Evolutionary conservation across 2,329 filamentous ascomycete species (phyloP), one percentile per base, ranked within the genome.

Genomic region (Colletotrichum musae): DNA sequence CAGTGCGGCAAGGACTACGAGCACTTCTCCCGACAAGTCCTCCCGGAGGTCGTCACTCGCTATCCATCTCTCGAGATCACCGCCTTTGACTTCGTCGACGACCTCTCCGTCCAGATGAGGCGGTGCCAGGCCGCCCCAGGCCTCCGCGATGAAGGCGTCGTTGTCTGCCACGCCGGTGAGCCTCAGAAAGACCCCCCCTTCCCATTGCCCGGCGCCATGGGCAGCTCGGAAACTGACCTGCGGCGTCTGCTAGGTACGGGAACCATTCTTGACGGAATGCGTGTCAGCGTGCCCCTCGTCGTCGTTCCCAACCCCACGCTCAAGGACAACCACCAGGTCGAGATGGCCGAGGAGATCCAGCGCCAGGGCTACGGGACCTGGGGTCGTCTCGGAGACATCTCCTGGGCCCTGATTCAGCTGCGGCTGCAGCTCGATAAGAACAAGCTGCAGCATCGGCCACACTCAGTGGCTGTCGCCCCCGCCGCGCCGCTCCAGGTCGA

Each of bases 91-190:
- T 94, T 94, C 78, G 89, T 91, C 24, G 83, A 87, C 7, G 88
- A 91, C 1, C 81, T 97, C 56, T 80, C 80, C 5, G 72, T 80
- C 7, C 86, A 90, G 73, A 92, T 96, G 86, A 76, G 78, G 2
- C 77, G 82, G 16, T 89, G 88, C 73, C 84, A 87, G 50, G 80
- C 79, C 13, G 72, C 79, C 13, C 81, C 85, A 67, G 83, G 84
- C 5, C 81, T 81, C 16, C 80, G 85, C 13, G 79, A 76, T 0
- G 87, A 90, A 7, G 96, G 96, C 0, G 82, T 96, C 18, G 88
- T 98, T 39, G 92, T 99, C 68, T 94, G 92, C 52, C 96, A 99
- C 83, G 95, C 94, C 72, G 96, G 95, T 95, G 83, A 18, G 12
- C 18, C 47, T 12, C n/a, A 50, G 47, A 50, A 21, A 21, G 12